These are phyloP conservation scores for Quercus wislizeni DNA, from an alignment of 306 rosid species.

Conservation along the genomic window DNA sequence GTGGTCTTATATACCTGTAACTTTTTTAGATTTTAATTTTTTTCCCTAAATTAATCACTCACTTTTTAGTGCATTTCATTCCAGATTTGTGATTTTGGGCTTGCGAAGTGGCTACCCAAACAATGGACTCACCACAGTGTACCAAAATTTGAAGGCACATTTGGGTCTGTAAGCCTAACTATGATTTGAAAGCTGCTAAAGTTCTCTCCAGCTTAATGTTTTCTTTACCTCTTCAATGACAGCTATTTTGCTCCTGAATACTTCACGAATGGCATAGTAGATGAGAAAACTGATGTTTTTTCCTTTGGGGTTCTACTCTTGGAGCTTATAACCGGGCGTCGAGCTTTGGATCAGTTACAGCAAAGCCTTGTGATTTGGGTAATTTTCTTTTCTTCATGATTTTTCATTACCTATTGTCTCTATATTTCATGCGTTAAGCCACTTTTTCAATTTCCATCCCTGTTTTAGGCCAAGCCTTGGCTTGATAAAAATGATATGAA, in stretches of 20 bases:
- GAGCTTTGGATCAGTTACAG: constrained; percentile 53
- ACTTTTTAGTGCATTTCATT: constrained; percentile 18
- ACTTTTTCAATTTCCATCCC: background rate
- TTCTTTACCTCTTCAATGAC: constrained; percentile 19
- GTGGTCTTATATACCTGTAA: background rate
- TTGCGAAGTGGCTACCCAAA: constrained; percentile 84
- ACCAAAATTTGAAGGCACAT: constrained; percentile 82
- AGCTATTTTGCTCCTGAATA: constrained; percentile 94
- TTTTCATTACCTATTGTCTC: background rate
- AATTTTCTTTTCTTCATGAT: constrained; percentile 21
- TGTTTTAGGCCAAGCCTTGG: constrained; percentile 69
- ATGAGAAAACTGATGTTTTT: constrained; percentile 82
- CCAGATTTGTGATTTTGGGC: constrained; percentile 95
- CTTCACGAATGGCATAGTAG: constrained; percentile 70
- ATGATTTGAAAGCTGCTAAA: background rate
- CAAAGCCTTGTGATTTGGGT: constrained; percentile 77
- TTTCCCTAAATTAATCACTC: background rate
- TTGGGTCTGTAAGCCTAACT: constrained; percentile 47
- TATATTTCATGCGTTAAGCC: background rate
- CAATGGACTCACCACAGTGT: constrained; percentile 61
- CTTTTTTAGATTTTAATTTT: background rate
- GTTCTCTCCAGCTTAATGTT: background rate
- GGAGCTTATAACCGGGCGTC: constrained; percentile 81
- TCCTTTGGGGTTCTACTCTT: constrained; percentile 76
- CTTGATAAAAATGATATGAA: constrained; percentile 38